Base-by-base conservation (phyloP, 345 rosid species). In the Isatis tinctoria region DNA sequence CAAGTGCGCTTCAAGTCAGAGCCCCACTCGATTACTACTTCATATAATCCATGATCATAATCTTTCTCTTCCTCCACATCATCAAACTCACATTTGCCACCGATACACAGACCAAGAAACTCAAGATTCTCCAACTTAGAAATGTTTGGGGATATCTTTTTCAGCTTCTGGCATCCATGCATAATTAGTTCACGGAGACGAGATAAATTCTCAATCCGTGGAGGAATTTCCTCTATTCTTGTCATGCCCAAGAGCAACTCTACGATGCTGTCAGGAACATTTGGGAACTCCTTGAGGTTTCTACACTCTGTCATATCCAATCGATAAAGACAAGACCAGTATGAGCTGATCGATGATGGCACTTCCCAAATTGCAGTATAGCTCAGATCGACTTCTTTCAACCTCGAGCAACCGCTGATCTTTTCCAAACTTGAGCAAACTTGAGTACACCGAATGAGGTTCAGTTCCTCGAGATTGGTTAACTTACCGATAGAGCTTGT, bases 211-310 rank as follows among this genome's bases (percentile, higher is more conserved):
- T 35, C 28, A n/a, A 70, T 35, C 74, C 59, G 0, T 24, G 47
- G 48, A 47, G 67, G 67, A 22, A 70, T 20, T 48, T 70, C 66
- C 18, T 32, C 11, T 58, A 70, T 58, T 43, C 17, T 10, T 44
- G 65, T 69, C 6, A 18, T 5, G 51, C 57, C 12, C 45, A 69
- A 69, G 3, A 2, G 5, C 22, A 69, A 44, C 12, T 26, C 27
- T 26, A 5, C 13, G 10, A 69, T 56, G 62, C 40, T 53, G 52
- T 28, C 18, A 40, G 65, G 65, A 57, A 69, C 65, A 43, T 57
- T 13, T 47, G 82, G 77, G 13, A 81, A 77, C 11, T n/a, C 40
- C 43, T 22, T 37, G 9, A 81, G 68, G 4, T 16, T 66, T 17
- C 3, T 24, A 41, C 82, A 74, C 3, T 26, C 2, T 3, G 0